Conservation (phyloP, 1,139 yeast species). For the Diutina siamensis region DNA sequence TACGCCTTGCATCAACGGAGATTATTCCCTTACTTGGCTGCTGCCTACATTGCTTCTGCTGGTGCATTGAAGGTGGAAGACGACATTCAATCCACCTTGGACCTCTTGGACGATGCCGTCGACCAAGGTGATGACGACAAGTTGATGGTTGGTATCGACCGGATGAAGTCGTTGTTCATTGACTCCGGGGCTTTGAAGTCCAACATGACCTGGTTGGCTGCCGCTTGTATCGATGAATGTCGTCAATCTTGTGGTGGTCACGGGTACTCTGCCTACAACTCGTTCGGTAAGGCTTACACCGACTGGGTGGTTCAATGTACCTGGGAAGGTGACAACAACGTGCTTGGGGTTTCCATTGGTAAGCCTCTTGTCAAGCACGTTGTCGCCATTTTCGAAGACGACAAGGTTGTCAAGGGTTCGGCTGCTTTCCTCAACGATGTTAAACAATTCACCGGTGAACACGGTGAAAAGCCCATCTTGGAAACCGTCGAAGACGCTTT, state of each 20-base stretch:
- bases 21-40: conserved; percentile 68
- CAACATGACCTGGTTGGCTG: conserved; percentile 78
- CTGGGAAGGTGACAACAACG: conserved; percentile 95
- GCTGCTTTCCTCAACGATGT: conserved; percentile 34
- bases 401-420: conserved; percentile 24
- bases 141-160: conserved; percentile 41
- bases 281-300: conserved; percentile 76
- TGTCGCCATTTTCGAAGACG: conserved; percentile 20
- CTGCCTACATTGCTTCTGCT: conserved; percentile 66
- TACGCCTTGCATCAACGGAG: conserved; percentile 84
- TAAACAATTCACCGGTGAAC: conserved; percentile 19
- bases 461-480: conserved; percentile 20
- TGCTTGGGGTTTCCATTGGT: conserved; percentile 75
- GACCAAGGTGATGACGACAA: conserved; percentile 28
- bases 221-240: conserved; percentile 71
- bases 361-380: conserved; percentile 56
- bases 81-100: conserved; percentile 36
- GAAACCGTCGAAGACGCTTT: conserved; percentile 24
- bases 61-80: conserved; percentile 36
- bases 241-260: conserved; percentile 98
- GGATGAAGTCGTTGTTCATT: conserved; percentile 68
- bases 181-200: conserved; percentile 87
- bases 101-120: conserved; percentile 43
- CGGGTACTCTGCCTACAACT: conserved; percentile 84
- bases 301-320: conserved; percentile 97